Base-by-base conservation (phyloP, 2,329 filamentous ascomycete genomes). In the Fusarium lateritium region DNA sequence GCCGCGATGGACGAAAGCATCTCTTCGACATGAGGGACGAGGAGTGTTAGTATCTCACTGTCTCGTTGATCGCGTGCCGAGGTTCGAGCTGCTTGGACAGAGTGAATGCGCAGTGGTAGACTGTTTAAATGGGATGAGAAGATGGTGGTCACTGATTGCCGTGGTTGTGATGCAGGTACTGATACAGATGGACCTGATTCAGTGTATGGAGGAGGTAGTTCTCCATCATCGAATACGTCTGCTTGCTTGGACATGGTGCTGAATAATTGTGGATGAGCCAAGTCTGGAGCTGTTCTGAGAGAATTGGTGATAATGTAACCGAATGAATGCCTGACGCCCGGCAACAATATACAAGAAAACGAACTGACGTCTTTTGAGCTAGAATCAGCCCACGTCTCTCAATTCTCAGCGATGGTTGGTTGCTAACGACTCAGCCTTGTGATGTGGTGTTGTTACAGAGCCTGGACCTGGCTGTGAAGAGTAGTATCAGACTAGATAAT, bases 1-100 rank as follows among this genome's bases (percentile, higher is more conserved):
- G 70, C 65, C 3, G 78, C 79, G 26, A 85, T 72, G 15, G 79
- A 77, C 2, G 76, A 74, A 3, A 86, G 66, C 62, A 86, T 82
- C 2, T 74, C 69, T 38, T 83, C 79, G 46, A 86, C 70, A 42
- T 79, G 76, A 5, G 83, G 82, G 0, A 82, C 73, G 4, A 86
- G 62, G 4, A 80, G 73, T 1, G 82, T 75, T 15, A 84, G 66
- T 4, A 82, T 70, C 22, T 77, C 74, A n/a, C 77, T 73, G 51
- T 86, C 84, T 24, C 68, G 73, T 24, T 78, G 69, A 17, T 79
- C 76, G 33, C 79, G 79, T 13, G 76, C 76, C 3, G 76, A 74
- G n/a, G 73, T 71, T 15, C 76, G 75, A 1, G 74, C 77, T 31
- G 77, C 68, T 36, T 80, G 78, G 3, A 75, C 77, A 7, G 73